A percentile compares a stretch with the other conserved stretches of the same genome.
These are phyloP conservation scores for Xerocomus amazonicus DNA, from an alignment of 1,284 basidiomycete species.

Conservation along the genomic window DNA sequence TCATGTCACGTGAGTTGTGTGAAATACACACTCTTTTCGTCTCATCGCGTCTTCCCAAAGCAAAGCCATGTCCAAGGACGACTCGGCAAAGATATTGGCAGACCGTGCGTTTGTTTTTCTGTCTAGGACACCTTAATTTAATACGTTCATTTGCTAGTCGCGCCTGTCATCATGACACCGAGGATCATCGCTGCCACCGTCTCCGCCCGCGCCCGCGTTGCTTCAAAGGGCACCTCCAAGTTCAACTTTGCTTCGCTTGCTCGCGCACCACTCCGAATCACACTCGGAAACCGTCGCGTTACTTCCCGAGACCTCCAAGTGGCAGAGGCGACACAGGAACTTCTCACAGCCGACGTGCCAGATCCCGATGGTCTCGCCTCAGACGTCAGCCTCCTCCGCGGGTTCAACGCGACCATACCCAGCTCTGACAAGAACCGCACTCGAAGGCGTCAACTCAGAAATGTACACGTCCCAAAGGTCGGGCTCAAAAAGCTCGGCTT, in stretches of 20 bases:
- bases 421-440: constrained; percentile 76
- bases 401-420: constrained; percentile 90
- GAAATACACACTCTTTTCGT: constrained; percentile 12
- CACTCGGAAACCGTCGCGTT: constrained; percentile 59
- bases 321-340: constrained; percentile 75
- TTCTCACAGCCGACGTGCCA: constrained; percentile 71
- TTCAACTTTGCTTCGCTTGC: constrained; percentile 72
- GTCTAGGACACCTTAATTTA: neutral
- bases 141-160: constrained; percentile 50
- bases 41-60: neutral
- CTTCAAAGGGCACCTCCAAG: constrained; percentile 38
- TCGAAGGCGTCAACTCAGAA: constrained; percentile 74
- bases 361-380: constrained; percentile 60
- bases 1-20: constrained; percentile 26
- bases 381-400: constrained; percentile 74
- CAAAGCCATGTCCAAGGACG: constrained; percentile 55
- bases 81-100: constrained; percentile 65
- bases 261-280: constrained; percentile 66
- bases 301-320: constrained; percentile 83
- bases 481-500: constrained; percentile 79
- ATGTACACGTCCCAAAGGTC: constrained; percentile 72
- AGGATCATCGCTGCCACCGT: constrained; percentile 63
- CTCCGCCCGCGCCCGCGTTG: constrained; percentile 48
- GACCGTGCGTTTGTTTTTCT: constrained; percentile 48
- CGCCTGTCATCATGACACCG: constrained; percentile 87